Percentiles rank a stretch among this genome's conserved stretches.
These are phyloP conservation scores for Aleurites moluccanus DNA, from an alignment of 441 rosid species.

Conservation along the genomic window DNA sequence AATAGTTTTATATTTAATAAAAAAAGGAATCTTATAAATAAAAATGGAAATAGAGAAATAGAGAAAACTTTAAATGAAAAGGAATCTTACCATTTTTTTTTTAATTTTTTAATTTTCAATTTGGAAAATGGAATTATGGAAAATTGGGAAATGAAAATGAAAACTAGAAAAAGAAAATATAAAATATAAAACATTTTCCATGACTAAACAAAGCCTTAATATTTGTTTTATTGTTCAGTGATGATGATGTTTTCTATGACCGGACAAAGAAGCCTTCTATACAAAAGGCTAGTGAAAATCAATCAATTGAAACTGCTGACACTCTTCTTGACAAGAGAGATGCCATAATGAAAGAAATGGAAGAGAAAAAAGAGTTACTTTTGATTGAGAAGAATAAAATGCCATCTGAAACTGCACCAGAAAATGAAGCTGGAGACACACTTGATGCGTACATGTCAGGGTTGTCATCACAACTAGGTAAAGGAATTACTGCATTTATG, in stretches of 20 bases:
- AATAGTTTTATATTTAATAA: too few relatives aligned
- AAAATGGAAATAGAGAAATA: too few relatives aligned
- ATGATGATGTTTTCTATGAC: conserved; percentile 96
- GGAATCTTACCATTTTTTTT: too few relatives aligned
- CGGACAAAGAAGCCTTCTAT: conserved; percentile 71
- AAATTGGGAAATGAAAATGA: too few relatives aligned
- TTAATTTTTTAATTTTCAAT: too few relatives aligned
- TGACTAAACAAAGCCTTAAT: too few relatives aligned
- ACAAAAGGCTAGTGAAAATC: conserved; percentile 55
- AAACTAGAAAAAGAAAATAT: too few relatives aligned
- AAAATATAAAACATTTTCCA: too few relatives aligned
- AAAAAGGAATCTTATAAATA: too few relatives aligned
- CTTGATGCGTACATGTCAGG: conserved; percentile 96
- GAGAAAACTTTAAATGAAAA: too few relatives aligned
- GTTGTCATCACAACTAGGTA: conserved; percentile 86
- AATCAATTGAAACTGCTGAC: conserved; percentile 82
- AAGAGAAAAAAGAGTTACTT: conserved; percentile 53
- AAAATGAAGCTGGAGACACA: conserved; percentile 67
- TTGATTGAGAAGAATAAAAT: conserved; percentile 62
- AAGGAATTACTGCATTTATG: conserved; percentile 12
- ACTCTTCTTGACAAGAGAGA: conserved; percentile 90
- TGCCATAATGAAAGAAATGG: conserved; percentile 60
- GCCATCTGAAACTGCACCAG: conserved; percentile 42
- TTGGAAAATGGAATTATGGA: too few relatives aligned
- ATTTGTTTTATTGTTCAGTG: conserved; percentile 46